These are phyloP conservation scores for Trichoderma virens DNA, from an alignment of 495 filamentous ascomycete genomes.

Conservation along the genomic window DNA sequence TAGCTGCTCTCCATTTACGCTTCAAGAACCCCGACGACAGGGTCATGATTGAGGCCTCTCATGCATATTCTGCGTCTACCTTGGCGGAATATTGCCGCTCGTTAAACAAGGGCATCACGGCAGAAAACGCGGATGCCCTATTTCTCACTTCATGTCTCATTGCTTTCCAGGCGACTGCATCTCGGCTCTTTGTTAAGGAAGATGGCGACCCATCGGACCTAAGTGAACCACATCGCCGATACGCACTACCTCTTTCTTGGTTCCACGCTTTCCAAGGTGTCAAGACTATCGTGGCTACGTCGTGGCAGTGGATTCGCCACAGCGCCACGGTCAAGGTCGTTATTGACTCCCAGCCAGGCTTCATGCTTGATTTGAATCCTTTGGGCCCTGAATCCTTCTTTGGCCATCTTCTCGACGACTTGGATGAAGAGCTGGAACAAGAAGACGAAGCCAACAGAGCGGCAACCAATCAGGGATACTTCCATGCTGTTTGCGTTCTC, in stretches of 20 bases:
- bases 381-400: constrained; percentile 36
- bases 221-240: constrained; percentile 23
- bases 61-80: constrained; percentile 50
- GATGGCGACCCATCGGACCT: constrained; percentile 23
- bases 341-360: constrained; percentile 46
- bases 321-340: constrained; percentile 44
- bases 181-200: constrained; percentile 43
- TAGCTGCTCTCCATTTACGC: constrained; percentile 48
- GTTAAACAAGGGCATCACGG: constrained; percentile 40
- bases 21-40: constrained; percentile 40
- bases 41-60: constrained; percentile 44
- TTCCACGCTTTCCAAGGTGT: constrained; percentile 55
- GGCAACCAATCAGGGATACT: constrained; percentile 34
- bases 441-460: constrained; percentile 15
- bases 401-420: constrained; percentile 40
- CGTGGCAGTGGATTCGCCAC: constrained; percentile 44
- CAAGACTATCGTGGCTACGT: constrained; percentile 43
- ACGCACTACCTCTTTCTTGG: constrained; percentile 45
- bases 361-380: constrained; percentile 38
- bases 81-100: constrained; percentile 44
- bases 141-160: constrained; percentile 49
- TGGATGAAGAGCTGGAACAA: constrained; percentile 39
- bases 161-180: constrained; percentile 50
- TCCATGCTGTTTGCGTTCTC: constrained; percentile 46
- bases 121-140: constrained; percentile 45